Evolutionary conservation across 768 basidiomycete species (phyloP), one percentile per base, ranked within the genome.

Genomic region (Suillus luteus): DNA sequence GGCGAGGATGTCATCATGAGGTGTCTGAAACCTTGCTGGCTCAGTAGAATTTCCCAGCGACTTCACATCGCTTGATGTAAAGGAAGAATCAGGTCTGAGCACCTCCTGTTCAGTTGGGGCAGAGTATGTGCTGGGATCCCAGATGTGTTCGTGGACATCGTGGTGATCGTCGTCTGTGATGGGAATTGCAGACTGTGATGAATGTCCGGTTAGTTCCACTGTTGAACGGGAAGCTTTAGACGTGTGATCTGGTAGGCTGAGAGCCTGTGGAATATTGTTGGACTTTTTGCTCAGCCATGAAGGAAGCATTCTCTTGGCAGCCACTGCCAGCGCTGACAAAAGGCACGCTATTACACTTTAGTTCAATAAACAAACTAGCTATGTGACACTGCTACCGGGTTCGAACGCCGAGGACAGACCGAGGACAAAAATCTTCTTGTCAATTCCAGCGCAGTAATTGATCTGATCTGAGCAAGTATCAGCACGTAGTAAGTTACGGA

Each of bases 1-100:
- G 37, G 84, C 81, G n/a, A 91, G 73, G 58, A 86, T 73, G 24
- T 80, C 80, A 73, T 91, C 89, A 68, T 91, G 89, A 37, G 87
- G 87, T 1, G 88, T 88, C 69, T 72, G 73, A 14, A 68, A 55
- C 52, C 59, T 33, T 27, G 67, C 10, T 58, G 64, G 55, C 60
- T 41, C 11, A 54, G 41, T 15, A 49, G 55, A 27, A 57, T 57
- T 7, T 65, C 69, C 22, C 59, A 55, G 44, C 64, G 66, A 22
- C 59, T n/a, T 7, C 12, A 27, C 3, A 66, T 43, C 55, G 14
- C 59, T 61, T 48, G 65, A 69, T 7, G 55, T 73, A 52, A 54
- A 65, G 7, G 55, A 52, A 1, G 67, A 58, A 22, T 64, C 43
- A 62, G 65, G 52, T 63, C 66, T 31, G 62, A 43, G 51, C 55